These are phyloP conservation scores for Spinacia oleracea DNA, from an alignment of 179 eudicot genomes.

Conservation along the genomic window DNA sequence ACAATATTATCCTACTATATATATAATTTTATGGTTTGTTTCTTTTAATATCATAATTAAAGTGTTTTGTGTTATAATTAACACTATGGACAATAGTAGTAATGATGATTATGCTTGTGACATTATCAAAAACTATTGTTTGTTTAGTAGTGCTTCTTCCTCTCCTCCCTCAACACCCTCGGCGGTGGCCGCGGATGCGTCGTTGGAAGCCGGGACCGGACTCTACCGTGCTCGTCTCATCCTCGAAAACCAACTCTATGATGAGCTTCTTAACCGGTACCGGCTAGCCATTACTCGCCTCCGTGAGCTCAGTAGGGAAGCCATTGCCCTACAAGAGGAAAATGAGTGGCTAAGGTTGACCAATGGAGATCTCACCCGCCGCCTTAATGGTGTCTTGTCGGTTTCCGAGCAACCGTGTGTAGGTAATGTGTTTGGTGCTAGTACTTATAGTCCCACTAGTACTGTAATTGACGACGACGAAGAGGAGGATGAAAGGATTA, in stretches of 20 bases:
- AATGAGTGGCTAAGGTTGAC: constrained; percentile 58
- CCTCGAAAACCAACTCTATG: constrained; percentile 56
- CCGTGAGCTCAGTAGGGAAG: constrained; percentile 49
- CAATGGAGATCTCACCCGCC: constrained; percentile 52
- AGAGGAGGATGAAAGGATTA: constrained; percentile 19
- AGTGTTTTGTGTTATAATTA: too few species aligned
- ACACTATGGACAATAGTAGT: constrained; percentile 10
- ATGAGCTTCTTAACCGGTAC: constrained; percentile 59
- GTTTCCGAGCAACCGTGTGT: constrained; percentile 13
- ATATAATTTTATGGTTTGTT: constrained; percentile 6
- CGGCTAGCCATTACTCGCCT: constrained; percentile 51
- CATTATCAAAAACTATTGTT: constrained; percentile 4
- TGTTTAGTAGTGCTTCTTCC: constrained; percentile 18
- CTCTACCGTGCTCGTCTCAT: constrained; percentile 49
- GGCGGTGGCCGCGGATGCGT: not conserved
- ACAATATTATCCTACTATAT: constrained; percentile 10
- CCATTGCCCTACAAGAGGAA: constrained; percentile 54
- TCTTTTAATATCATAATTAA: not conserved
- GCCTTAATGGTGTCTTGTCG: constrained; percentile 34
- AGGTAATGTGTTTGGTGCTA: not conserved
- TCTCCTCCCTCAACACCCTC: constrained; percentile 32
- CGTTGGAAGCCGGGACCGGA: constrained; percentile 31
- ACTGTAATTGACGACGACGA: constrained; percentile 27
- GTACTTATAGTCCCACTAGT: constrained; percentile 44
- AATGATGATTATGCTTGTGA: constrained; percentile 2